These are phyloP conservation scores for Bruguiera gymnorhiza DNA, from an alignment of 345 rosid genomes.

Conservation along the genomic window DNA sequence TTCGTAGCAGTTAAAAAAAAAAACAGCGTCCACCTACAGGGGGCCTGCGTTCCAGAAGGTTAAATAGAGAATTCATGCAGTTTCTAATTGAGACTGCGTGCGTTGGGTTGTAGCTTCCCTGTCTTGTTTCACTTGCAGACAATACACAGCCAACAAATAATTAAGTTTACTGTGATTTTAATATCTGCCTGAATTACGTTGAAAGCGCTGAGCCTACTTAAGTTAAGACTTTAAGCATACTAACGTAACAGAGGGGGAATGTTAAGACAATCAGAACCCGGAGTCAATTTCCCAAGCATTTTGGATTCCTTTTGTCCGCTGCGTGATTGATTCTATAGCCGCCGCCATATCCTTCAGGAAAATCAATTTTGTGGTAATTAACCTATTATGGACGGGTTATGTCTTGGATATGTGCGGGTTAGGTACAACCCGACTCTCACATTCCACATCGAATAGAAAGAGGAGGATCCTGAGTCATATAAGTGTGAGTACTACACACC, in stretches of 20 bases:
- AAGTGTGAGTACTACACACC: no score
- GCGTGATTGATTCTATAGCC: no score
- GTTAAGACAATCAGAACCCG: neutral
- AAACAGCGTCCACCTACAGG: conserved; percentile 25
- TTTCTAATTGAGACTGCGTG: conserved; percentile 19
- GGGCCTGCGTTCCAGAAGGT: conserved; percentile 29
- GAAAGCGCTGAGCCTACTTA: no score
- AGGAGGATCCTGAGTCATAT: no score
- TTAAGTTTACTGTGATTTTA: no score
- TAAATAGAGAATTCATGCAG: conserved; percentile 8
- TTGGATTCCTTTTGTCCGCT: conserved; percentile 13
- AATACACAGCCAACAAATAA: neutral
- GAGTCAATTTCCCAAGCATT: neutral
- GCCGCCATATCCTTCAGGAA: no score
- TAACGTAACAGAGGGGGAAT: neutral
- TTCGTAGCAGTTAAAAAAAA: no score
- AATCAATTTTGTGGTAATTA: no score
- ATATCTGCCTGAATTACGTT: neutral
- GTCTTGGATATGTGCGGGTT: no score
- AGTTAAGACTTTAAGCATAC: neutral
- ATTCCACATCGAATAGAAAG: no score
- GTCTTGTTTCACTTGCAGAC: conserved; percentile 19
- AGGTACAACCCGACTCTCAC: no score
- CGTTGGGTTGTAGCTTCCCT: conserved; percentile 3
- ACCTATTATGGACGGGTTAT: no score